Base-by-base conservation (phyloP, 805 yeast species). In the Cyberlindnera nakhonratchasimensis region DNA sequence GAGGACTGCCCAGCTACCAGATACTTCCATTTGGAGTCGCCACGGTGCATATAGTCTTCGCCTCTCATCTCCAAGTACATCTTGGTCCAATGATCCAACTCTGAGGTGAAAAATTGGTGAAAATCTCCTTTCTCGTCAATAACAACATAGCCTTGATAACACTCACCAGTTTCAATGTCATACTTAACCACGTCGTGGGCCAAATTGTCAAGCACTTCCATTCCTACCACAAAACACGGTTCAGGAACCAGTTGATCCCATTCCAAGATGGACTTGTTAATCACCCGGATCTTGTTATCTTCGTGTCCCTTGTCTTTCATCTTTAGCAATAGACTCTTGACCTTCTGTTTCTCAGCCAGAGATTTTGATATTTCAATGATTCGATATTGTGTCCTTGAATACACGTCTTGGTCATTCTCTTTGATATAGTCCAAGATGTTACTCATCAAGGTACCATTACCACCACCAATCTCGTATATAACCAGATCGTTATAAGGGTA, bases 381-480 rank as follows among this genome's bases (percentile, higher is more conserved):
- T 19, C 48, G 42, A 58, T 87, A 87, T 51, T 72, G 71, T 0
- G 88, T 82, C 29, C 78, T 69, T 11, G 65, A 61, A 59, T 86
- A 87, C n/a, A 86, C 79, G 29, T 83, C 89, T 0, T 95, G 90
- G 49, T 82, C 81, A 17, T 72, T 66, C 21, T 64, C 64, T 47
- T 75, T 68, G 46, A 87, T 72, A 57, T 71, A 86, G 54, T 81
- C 80, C 48, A 87, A 62, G 10, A 87, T 75, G 54, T 86, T 82
- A 40, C 72, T 60, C 96, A 88, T 87, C 46, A 87, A 62, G 0
- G 95, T 86, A 31, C 95, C 95, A 55, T 87, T 87, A 51, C 96
- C 96, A 17, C 89, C 95, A 45, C 95, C 96, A 71, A 86, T 77
- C 63, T 88, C 96, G 62, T 86, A 88, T 20, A 87, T 84, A 6